A percentile compares a stretch with the other conserved stretches of the same genome.
These are phyloP conservation scores for Dioscorea alata DNA, from an alignment of 106 monocot species.

Conservation along the genomic window DNA sequence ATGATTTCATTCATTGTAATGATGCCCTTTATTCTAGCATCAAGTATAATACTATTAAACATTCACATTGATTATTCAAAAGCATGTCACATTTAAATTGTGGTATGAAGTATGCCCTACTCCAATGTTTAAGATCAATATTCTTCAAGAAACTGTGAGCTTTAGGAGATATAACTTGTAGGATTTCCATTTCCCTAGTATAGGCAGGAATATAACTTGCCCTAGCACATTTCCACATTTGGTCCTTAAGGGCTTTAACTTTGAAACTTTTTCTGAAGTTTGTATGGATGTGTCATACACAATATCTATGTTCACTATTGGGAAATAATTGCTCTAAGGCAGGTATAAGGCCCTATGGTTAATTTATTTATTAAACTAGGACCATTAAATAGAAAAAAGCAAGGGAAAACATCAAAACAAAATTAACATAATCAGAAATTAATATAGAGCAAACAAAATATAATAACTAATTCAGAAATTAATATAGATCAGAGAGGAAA, in stretches of 20 bases:
- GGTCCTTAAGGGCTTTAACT: neutral
- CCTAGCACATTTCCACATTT: neutral
- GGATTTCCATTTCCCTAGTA: neutral
- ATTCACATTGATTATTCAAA: neutral
- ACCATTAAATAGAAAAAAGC: too few relatives aligned
- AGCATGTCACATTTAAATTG: neutral
- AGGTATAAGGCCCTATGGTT: neutral
- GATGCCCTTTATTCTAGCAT: neutral
- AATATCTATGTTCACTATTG: neutral
- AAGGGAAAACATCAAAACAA: too few relatives aligned
- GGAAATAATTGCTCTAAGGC: neutral
- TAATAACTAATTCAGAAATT: too few relatives aligned
- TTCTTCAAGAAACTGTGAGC: neutral
- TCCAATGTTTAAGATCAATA: neutral
- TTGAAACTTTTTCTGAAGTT: neutral
- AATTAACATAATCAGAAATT: too few relatives aligned
- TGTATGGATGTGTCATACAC: neutral
- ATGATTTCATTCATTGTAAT: neutral
- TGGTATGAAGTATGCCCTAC: neutral
- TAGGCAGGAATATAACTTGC: neutral
- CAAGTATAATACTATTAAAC: neutral
- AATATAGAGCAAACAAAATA: too few relatives aligned
- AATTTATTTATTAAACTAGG: too few relatives aligned
- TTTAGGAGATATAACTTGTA: neutral
- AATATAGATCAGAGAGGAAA: too few relatives aligned